Base-by-base conservation (phyloP, 352 stramenopile species). In the Phytophthora syringae region DNA sequence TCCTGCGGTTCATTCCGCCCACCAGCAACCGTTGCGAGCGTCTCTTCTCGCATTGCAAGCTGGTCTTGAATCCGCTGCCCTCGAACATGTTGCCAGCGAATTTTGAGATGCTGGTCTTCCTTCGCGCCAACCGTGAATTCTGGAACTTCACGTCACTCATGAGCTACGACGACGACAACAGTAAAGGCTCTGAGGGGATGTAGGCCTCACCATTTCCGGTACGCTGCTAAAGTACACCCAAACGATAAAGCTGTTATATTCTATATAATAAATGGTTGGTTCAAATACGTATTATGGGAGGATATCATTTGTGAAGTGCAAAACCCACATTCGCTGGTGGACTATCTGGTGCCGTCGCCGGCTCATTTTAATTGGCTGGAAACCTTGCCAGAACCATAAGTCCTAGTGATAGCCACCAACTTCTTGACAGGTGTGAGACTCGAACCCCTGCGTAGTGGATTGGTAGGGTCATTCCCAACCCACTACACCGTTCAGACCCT, bases 101-200 rank as follows among this genome's bases (percentile, higher is more conserved):
- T 25, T 66, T 72, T 15, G 63, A 72, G 30, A 62, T 62, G 55
- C 7, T 62, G 20, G 54, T 66, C 28, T 66, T 71, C 28, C 22
- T 71, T 5, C 54, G 58, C 24, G 51, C 36, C 16, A 66, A 72
- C 30, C n/a, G 36, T 2, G 54, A 65, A 1, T 5, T 70, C 13
- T 68, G 40, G 60, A 32, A 58, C 51, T 54, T 54, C 27, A 42
- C 27, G 3, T 44, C 48, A 9, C 28, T 44, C 28, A n/a, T 54
- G n/a, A 20, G 28, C 7, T 40, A 18, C 34, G 34, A 40, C 1
- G 34, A 40, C 34, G 12, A 18, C 7, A 18, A 18, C 15, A 4
- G 2, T 18, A 13, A 40, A 18, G 34, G 12, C 11, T 9, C 11
- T 18, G 34, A n/a, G 11, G 7, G n/a, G 34, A 40, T 40, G 10